Evolutionary conservation across 345 rosid species (phyloP).

Genomic region (Camelina hispida): DNA sequence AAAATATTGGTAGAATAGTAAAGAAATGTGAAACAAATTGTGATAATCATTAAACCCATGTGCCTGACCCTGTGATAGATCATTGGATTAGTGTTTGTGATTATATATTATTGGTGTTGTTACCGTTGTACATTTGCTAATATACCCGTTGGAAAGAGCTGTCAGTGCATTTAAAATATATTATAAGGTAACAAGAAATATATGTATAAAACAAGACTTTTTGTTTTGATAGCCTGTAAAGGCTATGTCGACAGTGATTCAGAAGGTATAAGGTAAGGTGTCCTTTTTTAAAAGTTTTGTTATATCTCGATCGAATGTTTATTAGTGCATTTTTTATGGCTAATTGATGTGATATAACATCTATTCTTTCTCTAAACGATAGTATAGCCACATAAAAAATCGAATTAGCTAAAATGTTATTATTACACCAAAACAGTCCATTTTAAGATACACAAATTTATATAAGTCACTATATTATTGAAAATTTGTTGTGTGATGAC

Average conservation of each 20-base stretch:
- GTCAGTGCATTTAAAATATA: constrained; percentile 30
- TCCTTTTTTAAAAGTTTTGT: background rate
- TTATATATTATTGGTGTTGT: constrained; percentile 18
- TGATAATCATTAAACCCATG: constrained; percentile 37
- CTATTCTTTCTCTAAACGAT: background rate
- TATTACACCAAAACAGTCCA: background rate
- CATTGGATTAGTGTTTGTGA: background rate
- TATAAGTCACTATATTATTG: background rate
- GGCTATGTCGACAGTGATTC: constrained; percentile 30
- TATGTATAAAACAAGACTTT: constrained; percentile 7
- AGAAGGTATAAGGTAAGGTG: constrained; percentile 26
- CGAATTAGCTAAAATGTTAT: constrained; percentile 7
- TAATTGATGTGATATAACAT: constrained; percentile 12
- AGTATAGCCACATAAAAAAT: background rate
- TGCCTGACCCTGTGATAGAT: constrained; percentile 11
- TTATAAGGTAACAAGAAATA: background rate
- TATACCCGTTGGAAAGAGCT: constrained; percentile 43
- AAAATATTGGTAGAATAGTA: background rate
- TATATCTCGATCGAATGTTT: background rate
- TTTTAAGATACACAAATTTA: background rate
- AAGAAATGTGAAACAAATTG: background rate
- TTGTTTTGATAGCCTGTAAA: constrained; percentile 32
- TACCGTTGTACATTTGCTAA: constrained; percentile 37
- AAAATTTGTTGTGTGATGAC: background rate
- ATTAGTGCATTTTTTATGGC: constrained; percentile 8